These are phyloP conservation scores for Fusarium circinatum DNA, from an alignment of 2,329 filamentous ascomycete genomes.

Conservation along the genomic window DNA sequence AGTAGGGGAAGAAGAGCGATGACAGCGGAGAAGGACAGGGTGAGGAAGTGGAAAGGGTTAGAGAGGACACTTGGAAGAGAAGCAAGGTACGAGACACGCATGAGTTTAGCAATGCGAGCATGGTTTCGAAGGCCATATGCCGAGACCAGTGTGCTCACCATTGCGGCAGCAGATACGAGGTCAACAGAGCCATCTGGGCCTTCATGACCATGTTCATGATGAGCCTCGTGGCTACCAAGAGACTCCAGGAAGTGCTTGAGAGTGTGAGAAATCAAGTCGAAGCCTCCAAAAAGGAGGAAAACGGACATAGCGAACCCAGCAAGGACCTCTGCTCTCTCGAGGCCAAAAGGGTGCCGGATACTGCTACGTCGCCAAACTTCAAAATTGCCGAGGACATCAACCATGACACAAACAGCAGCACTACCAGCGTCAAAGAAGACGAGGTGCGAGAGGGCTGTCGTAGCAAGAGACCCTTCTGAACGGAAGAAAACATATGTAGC, in stretches of 20 bases:
- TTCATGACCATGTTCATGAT: slow-evolving; percentile 72
- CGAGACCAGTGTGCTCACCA: slow-evolving; percentile 83
- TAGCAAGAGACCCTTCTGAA: slow-evolving; percentile 85
- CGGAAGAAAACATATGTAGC: slow-evolving; percentile 88
- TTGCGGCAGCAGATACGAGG: slow-evolving; percentile 81
- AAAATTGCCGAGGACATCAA: slow-evolving; percentile 95
- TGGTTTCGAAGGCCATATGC: slow-evolving; percentile 91
- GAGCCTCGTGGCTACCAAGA: slow-evolving; percentile 69
- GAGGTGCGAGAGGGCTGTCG: slow-evolving; percentile 91
- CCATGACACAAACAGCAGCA: slow-evolving; percentile 88
- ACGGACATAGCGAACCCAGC: slow-evolving; percentile 97
- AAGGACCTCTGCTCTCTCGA: slow-evolving; percentile 92
- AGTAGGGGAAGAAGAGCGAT: slow-evolving; percentile 85
- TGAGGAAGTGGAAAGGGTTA: slow-evolving; percentile 95
- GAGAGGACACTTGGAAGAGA: slow-evolving; percentile 86
- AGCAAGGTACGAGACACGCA: slow-evolving; percentile 85
- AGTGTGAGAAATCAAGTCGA: slow-evolving; percentile 94
- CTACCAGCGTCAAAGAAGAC: slow-evolving; percentile 96
- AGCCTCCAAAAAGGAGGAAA: slow-evolving; percentile 95
- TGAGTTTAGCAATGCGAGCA: slow-evolving; percentile 88
- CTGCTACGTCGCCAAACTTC: slow-evolving; percentile 96
- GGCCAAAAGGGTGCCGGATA: slow-evolving; percentile 91
- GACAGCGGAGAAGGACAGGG: slow-evolving; percentile 83
- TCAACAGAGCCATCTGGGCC: slow-evolving; percentile 83
- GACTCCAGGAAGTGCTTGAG: slow-evolving; percentile 89